Base-by-base conservation (phyloP, 352 stramenopile species). In the Phytophthora melonis region DNA sequence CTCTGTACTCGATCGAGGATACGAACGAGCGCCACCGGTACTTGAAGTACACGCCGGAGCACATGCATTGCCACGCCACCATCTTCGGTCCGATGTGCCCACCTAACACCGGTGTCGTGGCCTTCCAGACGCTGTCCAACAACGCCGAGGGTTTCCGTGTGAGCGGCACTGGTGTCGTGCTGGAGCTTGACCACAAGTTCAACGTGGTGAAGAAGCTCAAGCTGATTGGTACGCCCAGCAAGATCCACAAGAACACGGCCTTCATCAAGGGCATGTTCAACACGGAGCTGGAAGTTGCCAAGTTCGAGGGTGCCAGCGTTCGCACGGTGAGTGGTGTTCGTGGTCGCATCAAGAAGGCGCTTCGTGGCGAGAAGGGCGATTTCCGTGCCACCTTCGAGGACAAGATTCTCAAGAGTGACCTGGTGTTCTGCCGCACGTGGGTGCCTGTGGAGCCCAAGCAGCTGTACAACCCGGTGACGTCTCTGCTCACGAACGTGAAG, bases 191-290 rank as follows among this genome's bases (percentile, higher is more conserved):
- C 83, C 94, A 98, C 59, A 98, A 96, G 60, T 99, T 99, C 62
- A 93, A 94, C 67, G 92, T 99, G 32, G 96, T 99, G 64, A 99
- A 99, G 86, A 99, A 99, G 85, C 92, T 99, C 54, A 99, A 99
- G 87, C 90, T 99, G 11, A 98, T 99, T 27, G 98, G 98, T 72
- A 98, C 94, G 19, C 98, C 98, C 3, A 93, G 85, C 45, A 99
- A 99, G 82, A 99, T 99, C 60, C 88, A 95, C 88, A 99, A 99
- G 79, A 99, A 99, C 83, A 99, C 98, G 57, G 98, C 98, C 25
- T 99, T 99, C 77, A 98, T 99, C 81, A 92, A 90, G 63, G 94
- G 93, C 63, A 99, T 99, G 96, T 99, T 99, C 83, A 98, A 98
- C 83, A 93, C 89, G 5, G 92, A 98, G 69, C 84, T 98, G 30